These are phyloP conservation scores for Gossypium schwendimanii DNA, from an alignment of 441 rosid genomes.

Conservation along the genomic window DNA sequence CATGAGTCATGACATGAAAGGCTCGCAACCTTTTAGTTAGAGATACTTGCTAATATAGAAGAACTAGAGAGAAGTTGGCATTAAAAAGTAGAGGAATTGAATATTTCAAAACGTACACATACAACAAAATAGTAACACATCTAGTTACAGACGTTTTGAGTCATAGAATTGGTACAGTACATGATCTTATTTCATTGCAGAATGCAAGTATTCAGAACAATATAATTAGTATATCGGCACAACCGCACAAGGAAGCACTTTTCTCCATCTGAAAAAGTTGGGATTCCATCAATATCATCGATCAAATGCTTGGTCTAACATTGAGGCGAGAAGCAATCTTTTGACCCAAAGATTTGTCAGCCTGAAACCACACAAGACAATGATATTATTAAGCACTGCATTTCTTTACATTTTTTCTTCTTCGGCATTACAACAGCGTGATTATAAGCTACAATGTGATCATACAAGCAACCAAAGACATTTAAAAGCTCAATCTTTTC, in stretches of 20 bases:
- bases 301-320: conserved; percentile 55
- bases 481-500: neutral
- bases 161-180: neutral
- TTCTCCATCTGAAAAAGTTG: neutral
- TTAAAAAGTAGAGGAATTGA: neutral
- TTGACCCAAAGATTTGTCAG: conserved; percentile 65
- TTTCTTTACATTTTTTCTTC: neutral
- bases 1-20: too few relatives aligned
- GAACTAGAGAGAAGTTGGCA: neutral
- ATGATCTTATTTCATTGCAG: neutral
- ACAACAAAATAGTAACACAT: neutral
- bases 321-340: conserved; percentile 69
- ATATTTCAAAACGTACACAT: neutral
- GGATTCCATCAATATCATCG: conserved; percentile 11
- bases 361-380: conserved; percentile 31
- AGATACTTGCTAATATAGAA: neutral
- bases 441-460: neutral
- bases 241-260: neutral
- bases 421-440: neutral
- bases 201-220: neutral
- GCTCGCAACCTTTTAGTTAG: too few relatives aligned
- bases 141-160: neutral
- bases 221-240: neutral
- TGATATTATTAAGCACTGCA: neutral
- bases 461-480: neutral